Evolutionary conservation across 257 asterid species (phyloP).

Genomic region (Galeopsis tetrahit): DNA sequence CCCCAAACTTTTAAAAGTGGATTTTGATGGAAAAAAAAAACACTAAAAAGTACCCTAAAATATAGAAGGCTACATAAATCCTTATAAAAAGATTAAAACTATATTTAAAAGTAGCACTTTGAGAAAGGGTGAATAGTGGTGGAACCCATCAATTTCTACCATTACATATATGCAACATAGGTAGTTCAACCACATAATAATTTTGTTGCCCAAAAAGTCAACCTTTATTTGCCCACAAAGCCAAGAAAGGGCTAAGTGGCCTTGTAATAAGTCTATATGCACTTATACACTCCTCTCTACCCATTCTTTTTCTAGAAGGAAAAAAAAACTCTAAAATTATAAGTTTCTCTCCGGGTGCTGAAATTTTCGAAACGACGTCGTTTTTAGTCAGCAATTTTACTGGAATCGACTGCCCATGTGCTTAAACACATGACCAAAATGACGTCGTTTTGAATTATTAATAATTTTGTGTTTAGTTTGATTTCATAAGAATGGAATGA

Average conservation of each 20-base stretch:
- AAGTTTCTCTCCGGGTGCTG: too few species aligned
- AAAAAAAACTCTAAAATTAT: neutral
- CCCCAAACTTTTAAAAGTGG: too few species aligned
- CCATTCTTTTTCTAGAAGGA: neutral
- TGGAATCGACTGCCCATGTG: too few species aligned
- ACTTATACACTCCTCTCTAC: conserved; percentile 19
- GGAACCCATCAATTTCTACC: conserved; percentile 40
- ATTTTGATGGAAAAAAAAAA: too few species aligned
- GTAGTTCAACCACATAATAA: conserved; percentile 50
- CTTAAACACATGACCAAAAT: too few species aligned
- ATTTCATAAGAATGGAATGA: neutral
- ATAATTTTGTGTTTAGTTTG: neutral
- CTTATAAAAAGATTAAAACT: too few species aligned
- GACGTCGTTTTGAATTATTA: neutral
- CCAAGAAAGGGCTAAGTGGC: conserved; percentile 42
- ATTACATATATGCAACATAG: conserved; percentile 22
- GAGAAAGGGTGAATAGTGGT: conserved; percentile 38
- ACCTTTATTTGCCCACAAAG: conserved; percentile 37
- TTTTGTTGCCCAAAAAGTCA: conserved; percentile 31
- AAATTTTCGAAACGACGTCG: too few species aligned
- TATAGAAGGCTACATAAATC: too few species aligned
- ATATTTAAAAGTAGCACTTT: neutral
- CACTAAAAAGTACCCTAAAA: too few species aligned
- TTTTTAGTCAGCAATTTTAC: too few species aligned
- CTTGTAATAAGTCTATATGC: conserved; percentile 31